phyloP scores from a whole-genome alignment of 441 rosid genomes.

The Mallotus repandus region DNA sequence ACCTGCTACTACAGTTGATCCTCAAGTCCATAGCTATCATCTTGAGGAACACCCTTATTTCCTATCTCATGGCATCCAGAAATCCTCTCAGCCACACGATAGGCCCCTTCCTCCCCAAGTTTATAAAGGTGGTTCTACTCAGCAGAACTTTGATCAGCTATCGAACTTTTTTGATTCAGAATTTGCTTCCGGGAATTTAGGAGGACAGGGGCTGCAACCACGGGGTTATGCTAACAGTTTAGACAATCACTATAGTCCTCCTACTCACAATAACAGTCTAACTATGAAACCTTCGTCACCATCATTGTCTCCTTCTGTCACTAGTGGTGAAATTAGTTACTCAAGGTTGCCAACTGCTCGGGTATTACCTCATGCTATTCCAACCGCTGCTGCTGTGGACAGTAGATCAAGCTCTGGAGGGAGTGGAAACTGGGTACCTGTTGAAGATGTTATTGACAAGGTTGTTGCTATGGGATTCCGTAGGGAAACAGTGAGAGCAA shows the following conservation, averaged over 20 bases:
- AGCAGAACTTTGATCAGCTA: constrained; percentile 25
- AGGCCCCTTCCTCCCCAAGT: constrained; percentile 21
- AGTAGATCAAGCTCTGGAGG: constrained; percentile 29
- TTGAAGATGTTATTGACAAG: constrained; percentile 47
- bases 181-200: constrained; percentile 17
- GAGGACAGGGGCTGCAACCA: constrained; percentile 16
- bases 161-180: constrained; percentile 27
- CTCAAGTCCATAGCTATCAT: constrained; percentile 24
- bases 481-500: constrained; percentile 56
- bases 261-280: constrained; percentile 21
- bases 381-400: constrained; percentile 44
- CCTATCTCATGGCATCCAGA: constrained; percentile 27
- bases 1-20: constrained; percentile 17
- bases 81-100: constrained; percentile 26
- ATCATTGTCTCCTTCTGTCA: constrained; percentile 19
- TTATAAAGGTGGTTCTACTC: constrained; percentile 20
- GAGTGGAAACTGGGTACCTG: constrained; percentile 28
- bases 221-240: constrained; percentile 17
- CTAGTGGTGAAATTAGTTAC: constrained; percentile 23
- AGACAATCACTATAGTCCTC: constrained; percentile 22
- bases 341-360: constrained; percentile 43
- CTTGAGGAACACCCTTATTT: constrained; percentile 24
- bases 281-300: constrained; percentile 21
- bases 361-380: constrained; percentile 47
- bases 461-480: constrained; percentile 64